These are phyloP conservation scores for Populus euphratica DNA, from an alignment of 345 rosid species.

Conservation along the genomic window DNA sequence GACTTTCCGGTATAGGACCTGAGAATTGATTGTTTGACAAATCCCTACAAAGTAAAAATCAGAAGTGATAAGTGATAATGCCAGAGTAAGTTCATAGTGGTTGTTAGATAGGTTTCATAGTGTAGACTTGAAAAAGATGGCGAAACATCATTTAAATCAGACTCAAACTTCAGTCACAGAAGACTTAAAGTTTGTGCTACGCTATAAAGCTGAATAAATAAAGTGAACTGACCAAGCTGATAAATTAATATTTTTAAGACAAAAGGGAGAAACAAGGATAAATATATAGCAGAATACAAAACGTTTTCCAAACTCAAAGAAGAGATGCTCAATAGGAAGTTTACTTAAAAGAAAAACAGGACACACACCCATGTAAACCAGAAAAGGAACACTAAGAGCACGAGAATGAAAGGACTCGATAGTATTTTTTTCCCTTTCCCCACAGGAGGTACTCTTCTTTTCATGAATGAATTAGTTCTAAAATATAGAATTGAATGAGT, in stretches of 20 bases:
- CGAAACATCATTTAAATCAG: neutral
- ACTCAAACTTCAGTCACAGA: neutral
- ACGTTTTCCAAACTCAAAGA: neutral
- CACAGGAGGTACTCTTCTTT: neutral
- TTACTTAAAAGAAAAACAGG: neutral
- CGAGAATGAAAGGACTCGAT: neutral
- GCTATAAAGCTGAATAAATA: neutral
- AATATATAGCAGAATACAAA: neutral
- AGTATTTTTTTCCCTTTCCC: neutral
- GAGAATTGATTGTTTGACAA: constrained; percentile 75
- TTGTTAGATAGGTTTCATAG: neutral
- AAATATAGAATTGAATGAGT: neutral
- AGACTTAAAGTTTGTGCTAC: neutral
- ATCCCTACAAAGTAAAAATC: constrained; percentile 50
- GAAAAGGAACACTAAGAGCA: neutral
- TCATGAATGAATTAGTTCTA: neutral
- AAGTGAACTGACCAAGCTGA: neutral
- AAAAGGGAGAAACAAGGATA: neutral
- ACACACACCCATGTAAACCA: neutral
- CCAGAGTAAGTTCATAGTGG: neutral
- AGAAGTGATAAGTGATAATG: neutral
- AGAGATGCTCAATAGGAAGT: neutral
- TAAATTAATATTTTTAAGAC: neutral
- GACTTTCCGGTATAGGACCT: constrained; percentile 83
- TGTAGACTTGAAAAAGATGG: neutral